phyloP scores from a whole-genome alignment of 1,284 basidiomycete genomes.

The Tilletia setariae region DNA sequence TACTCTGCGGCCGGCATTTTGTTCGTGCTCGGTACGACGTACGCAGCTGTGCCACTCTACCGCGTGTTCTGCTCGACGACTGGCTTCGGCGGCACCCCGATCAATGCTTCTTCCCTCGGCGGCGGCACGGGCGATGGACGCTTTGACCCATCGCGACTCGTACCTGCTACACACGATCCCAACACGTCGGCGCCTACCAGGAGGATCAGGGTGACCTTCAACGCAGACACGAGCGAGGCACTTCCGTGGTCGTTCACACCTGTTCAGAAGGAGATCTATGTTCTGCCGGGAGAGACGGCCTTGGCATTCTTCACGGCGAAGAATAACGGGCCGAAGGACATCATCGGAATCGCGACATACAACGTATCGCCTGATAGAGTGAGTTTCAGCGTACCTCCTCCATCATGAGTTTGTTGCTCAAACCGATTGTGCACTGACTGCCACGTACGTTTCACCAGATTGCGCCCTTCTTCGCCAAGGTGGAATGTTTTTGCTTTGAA shows the following conservation, averaged over 20 bases:
- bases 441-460: conserved; percentile 61
- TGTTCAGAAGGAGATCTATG: conserved; percentile 81
- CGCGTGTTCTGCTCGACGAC: conserved; percentile 97
- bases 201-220: conserved; percentile 87
- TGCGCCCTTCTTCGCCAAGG: conserved; percentile 97
- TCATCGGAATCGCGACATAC: conserved; percentile 98
- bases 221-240: conserved; percentile 81
- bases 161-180: conserved; percentile 26
- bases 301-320: conserved; percentile 94
- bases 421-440: neutral
- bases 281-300: conserved; percentile 92
- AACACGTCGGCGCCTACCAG: conserved; percentile 55
- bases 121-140: conserved; percentile 57
- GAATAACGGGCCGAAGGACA: conserved; percentile 78
- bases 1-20: conserved; percentile 79
- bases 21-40: conserved; percentile 76
- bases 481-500: conserved; percentile 99
- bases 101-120: conserved; percentile 44
- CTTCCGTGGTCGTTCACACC: conserved; percentile 92
- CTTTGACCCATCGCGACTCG: conserved; percentile 39
- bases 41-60: conserved; percentile 95
- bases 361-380: conserved; percentile 91
- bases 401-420: neutral
- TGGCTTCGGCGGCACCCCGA: conserved; percentile 91
- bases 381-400: conserved; percentile 40